These are phyloP conservation scores for Trapa bicornis DNA, from an alignment of 345 rosid species.

Conservation along the genomic window DNA sequence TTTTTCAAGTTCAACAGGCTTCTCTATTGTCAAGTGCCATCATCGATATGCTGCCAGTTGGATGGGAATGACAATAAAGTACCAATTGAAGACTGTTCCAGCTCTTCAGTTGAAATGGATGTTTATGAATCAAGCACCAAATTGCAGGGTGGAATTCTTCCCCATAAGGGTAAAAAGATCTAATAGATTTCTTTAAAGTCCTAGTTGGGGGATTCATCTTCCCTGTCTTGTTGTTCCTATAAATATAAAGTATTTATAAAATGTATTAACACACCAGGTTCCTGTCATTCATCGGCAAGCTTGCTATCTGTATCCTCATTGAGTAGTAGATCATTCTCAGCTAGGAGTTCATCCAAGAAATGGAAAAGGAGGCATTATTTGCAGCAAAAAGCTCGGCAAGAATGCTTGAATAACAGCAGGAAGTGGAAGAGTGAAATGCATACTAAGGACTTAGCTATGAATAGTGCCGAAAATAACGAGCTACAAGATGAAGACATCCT, in stretches of 20 bases:
- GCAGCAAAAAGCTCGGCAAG: slow-evolving; percentile 87
- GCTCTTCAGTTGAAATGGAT: slow-evolving; percentile 82
- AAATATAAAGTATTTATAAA: neutral
- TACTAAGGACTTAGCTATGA: slow-evolving; percentile 20
- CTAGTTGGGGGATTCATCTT: neutral
- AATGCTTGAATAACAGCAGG: slow-evolving; percentile 76
- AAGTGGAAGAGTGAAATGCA: slow-evolving; percentile 84
- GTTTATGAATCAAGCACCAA: slow-evolving; percentile 42
- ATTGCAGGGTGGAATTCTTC: slow-evolving; percentile 18
- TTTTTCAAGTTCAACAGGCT: slow-evolving; percentile 66
- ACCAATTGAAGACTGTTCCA: slow-evolving; percentile 34
- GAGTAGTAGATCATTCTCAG: slow-evolving; percentile 42
- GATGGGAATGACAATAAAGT: slow-evolving; percentile 50
- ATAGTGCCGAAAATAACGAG: slow-evolving; percentile 26
- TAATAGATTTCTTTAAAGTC: neutral
- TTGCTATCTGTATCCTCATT: slow-evolving; percentile 31
- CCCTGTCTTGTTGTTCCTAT: neutral
- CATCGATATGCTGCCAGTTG: slow-evolving; percentile 76
- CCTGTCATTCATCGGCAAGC: slow-evolving; percentile 34
- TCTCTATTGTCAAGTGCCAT: slow-evolving; percentile 53
- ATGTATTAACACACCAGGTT: slow-evolving; percentile 23
- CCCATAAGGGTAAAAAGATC: slow-evolving; percentile 36
- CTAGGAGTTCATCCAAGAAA: slow-evolving; percentile 60
- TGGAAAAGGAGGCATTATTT: slow-evolving; percentile 79
- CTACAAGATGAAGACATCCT: slow-evolving; percentile 14